Evolutionary conservation across 2,329 filamentous ascomycete species (phyloP), one percentile per base, ranked within the genome.

Genomic region (Ambrosiella beaveri): DNA sequence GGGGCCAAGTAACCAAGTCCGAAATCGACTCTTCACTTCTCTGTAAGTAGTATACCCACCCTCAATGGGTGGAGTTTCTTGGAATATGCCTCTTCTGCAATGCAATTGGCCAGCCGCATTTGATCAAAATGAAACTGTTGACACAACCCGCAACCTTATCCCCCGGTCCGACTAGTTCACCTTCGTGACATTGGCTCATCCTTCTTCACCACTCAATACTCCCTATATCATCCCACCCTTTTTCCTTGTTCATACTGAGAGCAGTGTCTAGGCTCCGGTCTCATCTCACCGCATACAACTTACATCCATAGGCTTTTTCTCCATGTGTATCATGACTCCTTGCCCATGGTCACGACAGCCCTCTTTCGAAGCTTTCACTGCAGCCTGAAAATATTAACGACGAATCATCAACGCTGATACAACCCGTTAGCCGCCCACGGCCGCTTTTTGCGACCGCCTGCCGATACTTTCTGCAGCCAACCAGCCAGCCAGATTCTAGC

Each of bases 381-480:
- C 17, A 27, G 17, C 19, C 8, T 12, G 35, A 35, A 51, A 11
- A 8, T 9, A 51, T 36, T 36, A 51, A 51, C 17, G 27, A 51
- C 47, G 47, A 51, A 51, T 51, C 47, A 51, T 19, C 19, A 51
- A 51, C 47, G 17, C 27, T 51, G 17, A 27, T 35, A 36, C 47
- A 4, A 35, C 27, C 13, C 17, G n/a, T 57, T 59, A 59, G 57
- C 57, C 57, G 57, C 57, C 57, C 27, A 45, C 37, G 47, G 15
- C 54, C 57, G 15, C 45, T 36, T 56, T 19, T 38, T 56, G 35
- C 39, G 19, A 55, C 57, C 57, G 19, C 53, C 39, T 51, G 57
- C 52, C 53, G 3, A 51, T 57, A 35, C 35, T 40, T 40, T 55
- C 38, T 44, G 53, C 17, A 41, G 39, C 37, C 11, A 44, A n/a